These are phyloP conservation scores for cucumber (Cucumis sativus) DNA, from an alignment of 306 rosid genomes.

Conservation along the genomic window Cucumber_9930_V3 NC_026655.2:4265501-4266000, in stretches of 20 bases:
- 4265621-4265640: constrained; percentile 57
- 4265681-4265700: constrained; percentile 59
- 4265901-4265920: not conserved
- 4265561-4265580: not conserved
- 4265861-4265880: not conserved
- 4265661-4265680: constrained; percentile 60
- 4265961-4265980: not conserved
- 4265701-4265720: constrained; percentile 54
- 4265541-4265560: not conserved
- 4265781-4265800: constrained; percentile 59
- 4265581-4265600: constrained; percentile 91
- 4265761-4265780: constrained; percentile 93
- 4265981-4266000: not conserved
- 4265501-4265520: not conserved
- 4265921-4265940: not conserved
- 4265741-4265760: constrained; percentile 61
- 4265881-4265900: not conserved
- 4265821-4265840: not conserved
- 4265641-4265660: constrained; percentile 73
- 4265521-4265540: not conserved
- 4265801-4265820: constrained; percentile 31
- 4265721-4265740: constrained; percentile 24
- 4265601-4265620: constrained; percentile 56
- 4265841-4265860: not conserved
- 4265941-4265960: not conserved